Evolutionary conservation across 2,329 filamentous ascomycete species (phyloP).

Genomic region (Didymella pinodella): DNA sequence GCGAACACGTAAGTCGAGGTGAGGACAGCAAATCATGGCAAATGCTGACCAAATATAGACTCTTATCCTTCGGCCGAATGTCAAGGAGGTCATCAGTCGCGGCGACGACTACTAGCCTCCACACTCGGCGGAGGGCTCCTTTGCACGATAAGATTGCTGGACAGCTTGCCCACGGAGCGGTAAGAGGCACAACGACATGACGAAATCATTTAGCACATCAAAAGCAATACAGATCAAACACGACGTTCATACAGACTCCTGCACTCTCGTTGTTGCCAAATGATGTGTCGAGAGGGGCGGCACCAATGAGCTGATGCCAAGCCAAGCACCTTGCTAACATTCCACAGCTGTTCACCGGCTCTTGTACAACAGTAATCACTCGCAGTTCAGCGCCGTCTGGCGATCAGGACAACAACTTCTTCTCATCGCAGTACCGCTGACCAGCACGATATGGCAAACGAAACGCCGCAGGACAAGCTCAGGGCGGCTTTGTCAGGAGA

Average conservation of each 20-base stretch:
- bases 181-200: constrained; percentile 12
- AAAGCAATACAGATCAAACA: not conserved
- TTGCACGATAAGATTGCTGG: not conserved
- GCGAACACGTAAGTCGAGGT: constrained; percentile 78
- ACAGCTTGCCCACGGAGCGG: not conserved
- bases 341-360: no score
- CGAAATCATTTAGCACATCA: not conserved
- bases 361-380: no score
- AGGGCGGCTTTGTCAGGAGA: not conserved
- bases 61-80: constrained; percentile 53
- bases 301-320: not conserved
- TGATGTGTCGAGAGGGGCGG: not conserved
- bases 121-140: not conserved
- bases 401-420: not conserved
- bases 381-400: no score
- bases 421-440: no score
- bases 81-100: constrained; percentile 87
- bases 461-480: not conserved
- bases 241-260: not conserved
- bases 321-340: no score
- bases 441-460: no score
- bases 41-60: constrained; percentile 38
- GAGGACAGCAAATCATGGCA: not conserved
- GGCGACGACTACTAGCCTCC: constrained; percentile 77
- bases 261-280: not conserved